These are phyloP conservation scores for Porogramme epimiltina DNA, from an alignment of 1,284 basidiomycete species.

Conservation along the genomic window DNA sequence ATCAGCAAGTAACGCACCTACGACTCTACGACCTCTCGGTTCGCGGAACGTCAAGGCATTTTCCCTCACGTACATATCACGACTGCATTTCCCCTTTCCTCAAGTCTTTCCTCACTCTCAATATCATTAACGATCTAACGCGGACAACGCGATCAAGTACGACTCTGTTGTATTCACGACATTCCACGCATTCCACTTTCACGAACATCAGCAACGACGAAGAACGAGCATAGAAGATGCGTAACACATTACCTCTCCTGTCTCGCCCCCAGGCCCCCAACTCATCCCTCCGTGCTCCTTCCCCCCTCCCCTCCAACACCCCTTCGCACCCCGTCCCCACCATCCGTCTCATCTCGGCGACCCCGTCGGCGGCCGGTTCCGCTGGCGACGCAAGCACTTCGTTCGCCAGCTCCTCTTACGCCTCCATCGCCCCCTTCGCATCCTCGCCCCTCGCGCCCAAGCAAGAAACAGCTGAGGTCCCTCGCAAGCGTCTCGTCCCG, in stretches of 20 bases:
- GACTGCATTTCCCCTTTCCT: conserved; percentile 19
- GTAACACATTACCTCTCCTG: conserved; percentile 36
- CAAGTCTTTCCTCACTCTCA: conserved; percentile 7
- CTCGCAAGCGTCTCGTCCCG: conserved; percentile 64
- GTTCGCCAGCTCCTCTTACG: conserved; percentile 31
- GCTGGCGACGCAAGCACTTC: conserved; percentile 35
- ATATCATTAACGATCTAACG: conserved; percentile 23
- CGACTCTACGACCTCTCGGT: conserved; percentile 21
- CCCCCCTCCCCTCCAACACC: conserved; percentile 32
- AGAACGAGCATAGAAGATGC: conserved; percentile 33
- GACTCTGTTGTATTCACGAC: conserved; percentile 29
- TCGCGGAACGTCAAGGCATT: conserved; percentile 22
- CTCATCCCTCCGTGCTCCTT: conserved; percentile 30
- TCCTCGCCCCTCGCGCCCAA: conserved; percentile 37
- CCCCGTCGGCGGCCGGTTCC: conserved; percentile 55
- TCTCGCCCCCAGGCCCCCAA: conserved; percentile 33
- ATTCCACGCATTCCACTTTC: conserved; percentile 14
- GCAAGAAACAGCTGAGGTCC: conserved; percentile 24
- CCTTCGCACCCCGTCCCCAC: conserved; percentile 48
- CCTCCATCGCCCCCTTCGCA: conserved; percentile 31
- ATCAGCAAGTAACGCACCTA: conserved; percentile 28
- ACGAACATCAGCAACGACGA: conserved; percentile 16
- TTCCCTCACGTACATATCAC: conserved; percentile 21
- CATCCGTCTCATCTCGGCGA: conserved; percentile 69
- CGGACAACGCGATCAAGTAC: conserved; percentile 21